Evolutionary conservation across 2,329 filamentous ascomycete genomes (phyloP).

Genomic region (Alternaria burnsii): DNA sequence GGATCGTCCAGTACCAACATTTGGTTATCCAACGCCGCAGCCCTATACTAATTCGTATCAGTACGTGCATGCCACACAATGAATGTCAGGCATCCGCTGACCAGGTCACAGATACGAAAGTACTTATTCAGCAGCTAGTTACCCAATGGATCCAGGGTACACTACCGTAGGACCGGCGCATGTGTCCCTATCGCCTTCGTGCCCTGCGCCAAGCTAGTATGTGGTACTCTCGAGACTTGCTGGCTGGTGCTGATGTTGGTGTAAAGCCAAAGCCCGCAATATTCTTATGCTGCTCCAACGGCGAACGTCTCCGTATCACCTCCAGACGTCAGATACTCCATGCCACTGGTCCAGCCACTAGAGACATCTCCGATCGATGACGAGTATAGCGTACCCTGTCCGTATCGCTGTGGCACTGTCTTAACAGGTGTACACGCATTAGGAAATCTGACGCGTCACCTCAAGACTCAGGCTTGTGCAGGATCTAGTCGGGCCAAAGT

Average conservation of each 20-base stretch:
- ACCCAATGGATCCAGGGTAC: background rate
- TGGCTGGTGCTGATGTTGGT: background rate
- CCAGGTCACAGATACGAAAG: background rate
- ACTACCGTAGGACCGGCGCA: background rate
- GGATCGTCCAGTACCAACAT: background rate
- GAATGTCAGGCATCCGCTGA: background rate
- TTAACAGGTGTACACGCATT: conserved; percentile 37
- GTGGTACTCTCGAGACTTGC: background rate
- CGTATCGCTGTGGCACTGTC: conserved; percentile 32
- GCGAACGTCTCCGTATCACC: background rate
- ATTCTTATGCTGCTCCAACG: background rate
- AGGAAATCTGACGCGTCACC: conserved; percentile 42
- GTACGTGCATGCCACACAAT: background rate
- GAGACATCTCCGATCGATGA: background rate
- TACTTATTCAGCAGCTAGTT: background rate
- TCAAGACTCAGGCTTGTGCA: conserved; percentile 34
- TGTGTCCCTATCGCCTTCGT: background rate
- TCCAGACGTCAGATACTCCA: background rate
- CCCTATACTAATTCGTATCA: background rate
- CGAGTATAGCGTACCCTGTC: conserved; percentile 26
- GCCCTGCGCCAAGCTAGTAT: background rate
- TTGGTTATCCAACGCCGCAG: background rate
- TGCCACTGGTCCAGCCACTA: background rate
- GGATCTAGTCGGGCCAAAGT: conserved; percentile 25
- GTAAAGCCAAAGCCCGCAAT: background rate